Percentiles rank a stretch among this genome's conserved stretches.
Evolutionary conservation across 2,329 filamentous ascomycete genomes (phyloP).

Genomic region (Amauroascus verrucosus): DNA sequence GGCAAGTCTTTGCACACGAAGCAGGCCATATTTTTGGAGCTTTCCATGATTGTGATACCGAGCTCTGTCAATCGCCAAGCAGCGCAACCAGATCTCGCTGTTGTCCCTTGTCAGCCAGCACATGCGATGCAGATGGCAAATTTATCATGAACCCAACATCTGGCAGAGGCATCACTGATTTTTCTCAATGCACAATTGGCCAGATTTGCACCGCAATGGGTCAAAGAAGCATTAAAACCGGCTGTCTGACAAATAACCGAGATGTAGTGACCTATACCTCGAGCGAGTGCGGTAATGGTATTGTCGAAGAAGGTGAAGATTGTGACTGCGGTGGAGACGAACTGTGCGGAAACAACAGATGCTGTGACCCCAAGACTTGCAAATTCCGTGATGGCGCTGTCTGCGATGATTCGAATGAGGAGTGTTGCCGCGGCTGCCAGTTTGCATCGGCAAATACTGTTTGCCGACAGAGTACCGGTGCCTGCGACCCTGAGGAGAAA

Average conservation of each 20-base stretch:
- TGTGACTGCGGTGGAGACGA: conserved; percentile 81
- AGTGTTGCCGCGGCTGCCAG: conserved; percentile 37
- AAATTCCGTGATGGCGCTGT: conserved; percentile 65
- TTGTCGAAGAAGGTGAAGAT: conserved; percentile 86
- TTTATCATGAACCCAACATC: conserved; percentile 98
- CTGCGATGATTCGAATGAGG: conserved; percentile 53
- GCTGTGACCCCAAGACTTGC: conserved; percentile 80
- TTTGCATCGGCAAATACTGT: conserved; percentile 51
- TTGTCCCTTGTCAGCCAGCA: conserved; percentile 60
- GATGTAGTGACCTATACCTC: conserved; percentile 71
- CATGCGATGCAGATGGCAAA: conserved; percentile 64
- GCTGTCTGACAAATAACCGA: conserved; percentile 75
- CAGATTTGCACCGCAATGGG: conserved; percentile 86
- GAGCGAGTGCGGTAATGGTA: conserved; percentile 88
- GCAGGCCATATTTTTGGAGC: conserved; percentile 89
- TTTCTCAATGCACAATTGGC: conserved; percentile 81
- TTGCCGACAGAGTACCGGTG: conserved; percentile 68
- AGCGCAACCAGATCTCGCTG: conserved; percentile 56
- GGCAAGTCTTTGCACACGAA: conserved; percentile 93
- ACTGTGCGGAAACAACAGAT: conserved; percentile 63
- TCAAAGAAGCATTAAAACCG: conserved; percentile 62
- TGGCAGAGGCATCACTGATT: conserved; percentile 57
- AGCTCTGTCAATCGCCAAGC: conserved; percentile 56
- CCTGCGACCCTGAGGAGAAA: conserved; percentile 75
- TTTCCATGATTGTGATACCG: conserved; percentile 73